A percentile compares a stretch with the other conserved stretches of the same genome.
These are phyloP conservation scores for Rhizoctonia solani DNA, from an alignment of 1,284 basidiomycete species.

Conservation along the genomic window DNA sequence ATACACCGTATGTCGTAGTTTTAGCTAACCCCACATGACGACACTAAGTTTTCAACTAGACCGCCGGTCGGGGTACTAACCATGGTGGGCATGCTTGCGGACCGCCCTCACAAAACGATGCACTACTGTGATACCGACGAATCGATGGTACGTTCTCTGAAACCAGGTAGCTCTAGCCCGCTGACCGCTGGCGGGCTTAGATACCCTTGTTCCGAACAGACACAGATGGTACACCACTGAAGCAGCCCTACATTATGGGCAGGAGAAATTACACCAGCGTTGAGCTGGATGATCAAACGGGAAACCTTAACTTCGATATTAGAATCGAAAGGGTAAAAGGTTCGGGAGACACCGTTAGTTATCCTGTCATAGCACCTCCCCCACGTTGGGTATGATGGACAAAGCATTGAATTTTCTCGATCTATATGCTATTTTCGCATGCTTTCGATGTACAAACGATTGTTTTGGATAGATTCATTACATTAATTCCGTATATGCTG, in stretches of 20 bases:
- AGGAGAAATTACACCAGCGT: conserved; percentile 90
- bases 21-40: not conserved
- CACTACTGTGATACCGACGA: conserved; percentile 81
- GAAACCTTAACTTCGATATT: conserved; percentile 83
- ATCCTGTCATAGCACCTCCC: conserved; percentile 42
- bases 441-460: not conserved
- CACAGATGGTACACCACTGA: conserved; percentile 67
- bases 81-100: conserved; percentile 79
- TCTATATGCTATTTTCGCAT: conserved; percentile 11
- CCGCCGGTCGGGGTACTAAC: conserved; percentile 78
- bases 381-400: conserved; percentile 40
- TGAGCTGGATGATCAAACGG: conserved; percentile 60
- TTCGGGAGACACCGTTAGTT: conserved; percentile 69
- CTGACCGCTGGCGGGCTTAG: conserved; percentile 47
- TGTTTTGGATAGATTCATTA: not conserved
- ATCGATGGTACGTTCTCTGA: conserved; percentile 62
- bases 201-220: conserved; percentile 79
- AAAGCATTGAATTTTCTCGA: not conserved
- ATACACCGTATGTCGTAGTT: conserved; percentile 76
- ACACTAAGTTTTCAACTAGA: conserved; percentile 56
- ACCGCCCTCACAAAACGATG: conserved; percentile 82
- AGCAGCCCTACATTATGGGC: conserved; percentile 82
- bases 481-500: not conserved
- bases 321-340: conserved; percentile 86
- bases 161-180: not conserved